phyloP scores from a whole-genome alignment of 805 yeast species.

The Lipomyces orientalis region DNA sequence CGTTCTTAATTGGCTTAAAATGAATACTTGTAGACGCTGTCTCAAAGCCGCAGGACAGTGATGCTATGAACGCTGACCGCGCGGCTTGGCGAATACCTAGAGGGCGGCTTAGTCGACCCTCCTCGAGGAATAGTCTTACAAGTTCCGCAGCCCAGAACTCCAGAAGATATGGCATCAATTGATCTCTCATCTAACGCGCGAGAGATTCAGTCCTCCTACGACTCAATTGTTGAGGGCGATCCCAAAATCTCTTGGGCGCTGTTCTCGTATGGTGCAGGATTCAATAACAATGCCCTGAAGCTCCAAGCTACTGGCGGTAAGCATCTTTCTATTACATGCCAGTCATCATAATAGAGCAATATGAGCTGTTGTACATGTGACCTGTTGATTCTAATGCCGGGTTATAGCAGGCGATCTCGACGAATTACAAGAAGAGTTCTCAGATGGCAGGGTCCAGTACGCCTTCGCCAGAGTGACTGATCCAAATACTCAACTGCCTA shows the following conservation, averaged over 20 bases:
- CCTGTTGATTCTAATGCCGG: not conserved
- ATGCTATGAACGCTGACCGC: not conserved
- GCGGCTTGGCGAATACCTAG: not conserved
- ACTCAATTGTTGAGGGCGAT: conserved; percentile 79
- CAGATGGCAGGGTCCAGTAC: conserved; percentile 86
- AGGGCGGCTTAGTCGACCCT: too few relatives aligned
- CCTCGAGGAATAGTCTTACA: not conserved
- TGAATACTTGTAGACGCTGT: too few relatives aligned
- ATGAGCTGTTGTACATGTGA: not conserved
- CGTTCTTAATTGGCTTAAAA: not conserved
- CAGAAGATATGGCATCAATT: conserved; percentile 29
- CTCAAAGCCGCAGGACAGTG: not conserved
- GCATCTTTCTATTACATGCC: conserved; percentile 13
- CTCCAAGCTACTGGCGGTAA: conserved; percentile 47
- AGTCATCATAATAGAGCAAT: not conserved
- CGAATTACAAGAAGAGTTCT: conserved; percentile 81
- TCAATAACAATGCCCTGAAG: conserved; percentile 48
- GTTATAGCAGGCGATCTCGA: conserved; percentile 60
- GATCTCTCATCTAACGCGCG: conserved; percentile 35
- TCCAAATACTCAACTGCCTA: conserved; percentile 88
- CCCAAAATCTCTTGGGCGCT: conserved; percentile 74
- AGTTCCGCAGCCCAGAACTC: not conserved
- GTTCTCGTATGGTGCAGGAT: conserved; percentile 71
- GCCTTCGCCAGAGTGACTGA: conserved; percentile 88
- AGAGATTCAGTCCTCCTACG: conserved; percentile 56